phyloP scores from a whole-genome alignment of 2,329 filamentous ascomycete species.

The Tolypocladium guangdongense region DNA sequence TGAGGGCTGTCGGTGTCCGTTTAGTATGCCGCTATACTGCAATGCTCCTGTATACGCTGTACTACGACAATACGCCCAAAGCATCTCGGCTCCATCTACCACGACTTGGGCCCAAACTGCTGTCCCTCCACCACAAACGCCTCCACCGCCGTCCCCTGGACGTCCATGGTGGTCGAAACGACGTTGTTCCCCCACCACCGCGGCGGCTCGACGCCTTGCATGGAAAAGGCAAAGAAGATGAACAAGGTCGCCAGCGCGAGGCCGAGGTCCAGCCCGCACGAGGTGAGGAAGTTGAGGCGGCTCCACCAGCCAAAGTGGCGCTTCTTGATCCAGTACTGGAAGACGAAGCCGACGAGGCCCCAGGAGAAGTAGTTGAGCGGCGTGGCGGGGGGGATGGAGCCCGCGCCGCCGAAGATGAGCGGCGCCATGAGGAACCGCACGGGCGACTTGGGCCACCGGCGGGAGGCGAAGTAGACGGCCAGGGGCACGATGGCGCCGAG shows the following conservation, averaged over 20 bases:
- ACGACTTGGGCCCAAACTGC: slow-evolving; percentile 49
- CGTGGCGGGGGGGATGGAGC: slow-evolving; percentile 52
- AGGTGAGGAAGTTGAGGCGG: slow-evolving; percentile 61
- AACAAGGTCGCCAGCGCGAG: slow-evolving; percentile 55
- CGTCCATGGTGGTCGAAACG: slow-evolving; percentile 50
- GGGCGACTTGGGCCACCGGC: slow-evolving; percentile 39
- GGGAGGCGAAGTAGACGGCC: slow-evolving; percentile 36
- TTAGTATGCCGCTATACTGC: neutral
- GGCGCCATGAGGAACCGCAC: slow-evolving; percentile 47
- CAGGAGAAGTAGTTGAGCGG: slow-evolving; percentile 67
- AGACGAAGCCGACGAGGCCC: slow-evolving; percentile 59
- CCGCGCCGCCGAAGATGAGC: slow-evolving; percentile 50
- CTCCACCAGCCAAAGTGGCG: slow-evolving; percentile 60
- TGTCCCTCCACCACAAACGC: slow-evolving; percentile 38
- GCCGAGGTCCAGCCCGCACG: slow-evolving; percentile 58
- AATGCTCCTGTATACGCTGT: neutral
- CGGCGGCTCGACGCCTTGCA: slow-evolving; percentile 51
- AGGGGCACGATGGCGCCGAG: slow-evolving; percentile 44
- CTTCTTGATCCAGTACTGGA: slow-evolving; percentile 58
- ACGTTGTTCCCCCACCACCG: slow-evolving; percentile 60
- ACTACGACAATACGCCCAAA: neutral
- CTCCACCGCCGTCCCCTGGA: slow-evolving; percentile 47
- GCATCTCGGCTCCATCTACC: slow-evolving; percentile 22
- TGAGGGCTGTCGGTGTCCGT: neutral
- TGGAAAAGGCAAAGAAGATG: slow-evolving; percentile 59